These are phyloP conservation scores for Pilaira anomala DNA, from an alignment of 192 early-diverging fungal genomes.

Conservation along the genomic window DNA sequence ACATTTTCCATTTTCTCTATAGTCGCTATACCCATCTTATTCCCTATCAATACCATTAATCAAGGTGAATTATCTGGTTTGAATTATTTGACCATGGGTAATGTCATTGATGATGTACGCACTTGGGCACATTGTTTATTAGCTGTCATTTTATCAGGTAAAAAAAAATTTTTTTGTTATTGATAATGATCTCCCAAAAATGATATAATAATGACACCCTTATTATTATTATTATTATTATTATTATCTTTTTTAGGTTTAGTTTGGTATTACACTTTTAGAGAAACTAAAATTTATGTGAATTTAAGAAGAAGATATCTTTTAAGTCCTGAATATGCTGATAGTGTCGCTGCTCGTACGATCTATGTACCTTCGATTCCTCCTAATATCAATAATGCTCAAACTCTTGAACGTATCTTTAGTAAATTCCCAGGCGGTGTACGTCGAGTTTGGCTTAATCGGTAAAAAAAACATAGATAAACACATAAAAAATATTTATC, in stretches of 20 bases:
- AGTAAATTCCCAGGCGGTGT: slow-evolving; percentile 70
- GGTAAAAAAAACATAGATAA: background rate
- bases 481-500: background rate
- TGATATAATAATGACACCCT: no score
- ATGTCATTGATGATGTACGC: slow-evolving; percentile 51
- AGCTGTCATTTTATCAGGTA: slow-evolving; percentile 49
- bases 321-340: slow-evolving; percentile 45
- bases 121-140: slow-evolving; percentile 73
- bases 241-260: background rate
- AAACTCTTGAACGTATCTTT: slow-evolving; percentile 51
- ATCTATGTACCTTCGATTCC: slow-evolving; percentile 75
- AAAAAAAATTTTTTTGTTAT: no score
- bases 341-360: slow-evolving; percentile 53
- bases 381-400: slow-evolving; percentile 44
- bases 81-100: slow-evolving; percentile 64
- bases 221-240: no score
- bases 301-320: slow-evolving; percentile 63
- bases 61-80: slow-evolving; percentile 49
- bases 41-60: slow-evolving; percentile 69
- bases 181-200: no score
- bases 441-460: slow-evolving; percentile 55
- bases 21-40: slow-evolving; percentile 53
- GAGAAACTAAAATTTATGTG: slow-evolving; percentile 58
- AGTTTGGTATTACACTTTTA: slow-evolving; percentile 39
- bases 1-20: slow-evolving; percentile 60